Conservation (phyloP, 306 rosid genomes). For the Vigna hirtella region DNA sequence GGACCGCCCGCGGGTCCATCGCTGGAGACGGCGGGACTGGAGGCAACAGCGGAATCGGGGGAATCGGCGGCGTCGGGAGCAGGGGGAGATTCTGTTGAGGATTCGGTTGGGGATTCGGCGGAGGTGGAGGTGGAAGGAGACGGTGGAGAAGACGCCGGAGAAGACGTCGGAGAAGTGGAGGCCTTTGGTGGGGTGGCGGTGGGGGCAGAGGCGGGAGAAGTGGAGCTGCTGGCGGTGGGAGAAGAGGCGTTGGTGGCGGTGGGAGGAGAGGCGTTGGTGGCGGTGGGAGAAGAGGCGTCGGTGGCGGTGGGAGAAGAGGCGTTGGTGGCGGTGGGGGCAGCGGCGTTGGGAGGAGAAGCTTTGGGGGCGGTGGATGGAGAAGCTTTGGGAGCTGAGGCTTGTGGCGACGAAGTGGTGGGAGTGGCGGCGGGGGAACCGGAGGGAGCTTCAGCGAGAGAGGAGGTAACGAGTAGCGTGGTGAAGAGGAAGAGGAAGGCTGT, state of each 20-base stretch:
- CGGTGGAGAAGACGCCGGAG: neutral
- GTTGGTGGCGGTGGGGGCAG: conserved; percentile 38
- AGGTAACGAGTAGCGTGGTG: conserved; percentile 47
- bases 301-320: conserved; percentile 8
- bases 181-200: conserved; percentile 38
- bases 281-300: neutral
- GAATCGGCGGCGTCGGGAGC: conserved; percentile 43
- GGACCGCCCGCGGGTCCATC: conserved; percentile 15
- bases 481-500: conserved; percentile 42
- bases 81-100: conserved; percentile 45
- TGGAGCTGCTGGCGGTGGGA: conserved; percentile 40
- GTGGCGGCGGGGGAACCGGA: conserved; percentile 54
- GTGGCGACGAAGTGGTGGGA: conserved; percentile 36
- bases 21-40: neutral
- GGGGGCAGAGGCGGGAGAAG: conserved; percentile 25
- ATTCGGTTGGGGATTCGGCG: conserved; percentile 9
- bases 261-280: neutral
- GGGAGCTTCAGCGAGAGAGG: conserved; percentile 50
- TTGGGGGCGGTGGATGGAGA: neutral
- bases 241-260: conserved; percentile 35
- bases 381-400: no score
- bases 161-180: neutral
- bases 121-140: conserved; percentile 1
- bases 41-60: conserved; percentile 21
- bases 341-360: neutral